Conservation (phyloP, 371 early-diverging fungal species). For the Umbelopsis sp. region DNA sequence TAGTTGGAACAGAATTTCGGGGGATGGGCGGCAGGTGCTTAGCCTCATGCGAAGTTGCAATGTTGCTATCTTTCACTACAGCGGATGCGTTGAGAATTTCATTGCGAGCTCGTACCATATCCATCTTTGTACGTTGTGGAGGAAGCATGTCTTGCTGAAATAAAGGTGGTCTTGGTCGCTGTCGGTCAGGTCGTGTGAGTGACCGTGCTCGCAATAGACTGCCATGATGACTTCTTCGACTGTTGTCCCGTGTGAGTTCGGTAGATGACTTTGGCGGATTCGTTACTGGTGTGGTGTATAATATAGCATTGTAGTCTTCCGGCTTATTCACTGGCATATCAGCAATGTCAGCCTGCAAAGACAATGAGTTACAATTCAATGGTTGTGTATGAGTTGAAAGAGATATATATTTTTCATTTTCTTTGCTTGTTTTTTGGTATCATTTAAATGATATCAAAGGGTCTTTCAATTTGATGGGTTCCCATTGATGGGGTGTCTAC, state of each 20-base stretch:
- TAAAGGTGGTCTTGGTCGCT: conserved; percentile 1
- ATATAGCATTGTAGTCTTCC: background rate
- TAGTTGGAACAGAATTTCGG: background rate
- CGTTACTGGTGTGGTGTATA: background rate
- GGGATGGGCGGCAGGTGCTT: conserved; percentile 1
- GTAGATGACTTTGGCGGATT: background rate
- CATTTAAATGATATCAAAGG: conserved; percentile 1
- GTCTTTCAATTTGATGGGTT: background rate
- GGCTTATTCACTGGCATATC: background rate
- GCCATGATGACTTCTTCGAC: background rate
- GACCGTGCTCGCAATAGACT: background rate
- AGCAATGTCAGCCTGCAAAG: background rate
- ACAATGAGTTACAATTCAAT: background rate
- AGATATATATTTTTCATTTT: no score
- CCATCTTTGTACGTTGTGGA: background rate
- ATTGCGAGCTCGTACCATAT: conserved; percentile 16
- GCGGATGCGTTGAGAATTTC: background rate
- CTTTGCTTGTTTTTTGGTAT: background rate
- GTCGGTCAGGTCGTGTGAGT: conserved; percentile 10
- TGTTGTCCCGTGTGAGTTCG: background rate
- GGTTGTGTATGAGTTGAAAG: background rate
- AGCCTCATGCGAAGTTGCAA: conserved; percentile 4
- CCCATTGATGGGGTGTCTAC: background rate
- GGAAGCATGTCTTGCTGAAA: background rate
- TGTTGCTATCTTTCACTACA: background rate